Evolutionary conservation across 208 protist species (phyloP), one percentile per base, ranked within the genome.

Genomic region (Trypanosoma mega): DNA sequence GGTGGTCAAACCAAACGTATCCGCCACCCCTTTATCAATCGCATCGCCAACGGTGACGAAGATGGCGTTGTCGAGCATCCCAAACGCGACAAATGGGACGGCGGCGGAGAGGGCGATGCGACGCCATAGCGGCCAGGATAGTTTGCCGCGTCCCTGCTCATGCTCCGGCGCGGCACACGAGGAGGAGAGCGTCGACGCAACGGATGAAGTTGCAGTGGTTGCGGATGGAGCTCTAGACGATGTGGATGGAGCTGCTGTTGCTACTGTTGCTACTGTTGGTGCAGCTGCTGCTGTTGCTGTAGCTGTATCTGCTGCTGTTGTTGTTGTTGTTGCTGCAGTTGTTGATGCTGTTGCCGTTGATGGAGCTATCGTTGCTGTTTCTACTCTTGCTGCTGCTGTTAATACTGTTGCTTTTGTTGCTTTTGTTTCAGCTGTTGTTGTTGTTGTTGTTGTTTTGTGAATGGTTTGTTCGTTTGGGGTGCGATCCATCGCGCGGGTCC

Each of bases 1-100:
- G 34, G 70, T 65, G 8, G 87, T 80, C 8, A 93, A 49, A 8
- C 76, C 66, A 31, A 93, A 83, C 30, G 62, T 60, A 29, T 79
- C 73, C 6, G 80, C 76, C 33, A 93, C 55, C 34, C 68, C 71
- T 53, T 72, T 75, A 52, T 96, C 90, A 53, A 96, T 88, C 0
- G 75, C 73, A 43, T 91, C 87, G 7, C 90, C 87, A 24, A 76
- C 76, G 9, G 92, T 70, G 11, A 96, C 72, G 21, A 96, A 64
- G 9, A 85, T 88, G 45, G 61, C 59, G 60, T 96, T 96, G 71
- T 94, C 87, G 16, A 94, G 66, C 47, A 87, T 58, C 21, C 90
- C 90, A 58, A 96, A 96, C 1, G 85, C 90, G 26, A 93, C 68
- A 47, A 96, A 96, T 3, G 90, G 90, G 8, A 82, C 59, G 3